Percentiles rank a stretch among this genome's conserved stretches.
Evolutionary conservation across 108 stramenopile genomes (phyloP).

Genomic region (Epithemia pelagica): DNA sequence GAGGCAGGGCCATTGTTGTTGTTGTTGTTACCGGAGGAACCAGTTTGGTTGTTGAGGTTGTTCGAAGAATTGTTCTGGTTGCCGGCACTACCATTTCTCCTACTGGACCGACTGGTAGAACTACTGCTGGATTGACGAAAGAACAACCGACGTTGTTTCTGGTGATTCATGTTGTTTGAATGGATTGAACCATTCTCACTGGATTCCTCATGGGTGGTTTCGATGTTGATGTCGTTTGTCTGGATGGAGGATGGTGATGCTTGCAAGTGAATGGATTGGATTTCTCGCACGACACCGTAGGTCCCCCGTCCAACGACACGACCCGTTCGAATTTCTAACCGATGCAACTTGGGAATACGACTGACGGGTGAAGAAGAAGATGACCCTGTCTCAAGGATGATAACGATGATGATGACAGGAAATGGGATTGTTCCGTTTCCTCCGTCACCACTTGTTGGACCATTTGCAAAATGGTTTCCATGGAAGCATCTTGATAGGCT

Average conservation of each 20-base stretch:
- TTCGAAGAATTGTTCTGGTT: background rate
- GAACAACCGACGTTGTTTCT: background rate
- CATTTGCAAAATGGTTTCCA: too few species aligned
- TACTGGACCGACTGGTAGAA: background rate
- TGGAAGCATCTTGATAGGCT: too few species aligned
- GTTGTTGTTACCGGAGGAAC: background rate
- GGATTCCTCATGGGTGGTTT: too few species aligned
- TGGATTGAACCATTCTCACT: background rate
- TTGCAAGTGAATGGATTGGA: slow-evolving; percentile 34
- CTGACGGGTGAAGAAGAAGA: too few species aligned
- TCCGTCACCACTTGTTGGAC: background rate
- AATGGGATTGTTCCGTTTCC: background rate
- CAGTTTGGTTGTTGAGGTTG: too few species aligned
- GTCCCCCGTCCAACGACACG: slow-evolving; percentile 71
- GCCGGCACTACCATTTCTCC: background rate
- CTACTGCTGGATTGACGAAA: background rate
- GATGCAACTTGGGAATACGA: too few species aligned
- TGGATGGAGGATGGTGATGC: background rate
- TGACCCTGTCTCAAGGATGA: too few species aligned
- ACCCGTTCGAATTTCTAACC: slow-evolving; percentile 18
- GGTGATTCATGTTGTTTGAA: background rate
- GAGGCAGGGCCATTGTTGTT: background rate
- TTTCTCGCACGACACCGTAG: slow-evolving; percentile 72
- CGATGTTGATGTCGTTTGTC: background rate
- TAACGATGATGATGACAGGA: background rate